Base-by-base conservation (phyloP, 768 basidiomycete species). In the Pisolithus orientalis region DNA sequence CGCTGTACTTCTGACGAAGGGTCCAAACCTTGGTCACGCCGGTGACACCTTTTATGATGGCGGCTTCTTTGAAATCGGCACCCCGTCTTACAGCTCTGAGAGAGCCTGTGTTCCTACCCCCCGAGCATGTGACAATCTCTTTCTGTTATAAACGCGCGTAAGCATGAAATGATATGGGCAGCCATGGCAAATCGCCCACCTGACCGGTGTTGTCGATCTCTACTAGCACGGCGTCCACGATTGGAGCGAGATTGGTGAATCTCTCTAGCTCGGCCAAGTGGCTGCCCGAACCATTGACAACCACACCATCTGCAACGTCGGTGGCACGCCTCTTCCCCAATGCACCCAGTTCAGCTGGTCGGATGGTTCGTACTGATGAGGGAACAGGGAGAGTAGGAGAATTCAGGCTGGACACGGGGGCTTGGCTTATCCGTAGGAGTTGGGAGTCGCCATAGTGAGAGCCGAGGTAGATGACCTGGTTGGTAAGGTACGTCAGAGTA, bases 111-210 rank as follows among this genome's bases (percentile, higher is more conserved):
- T 82, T 90, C 46, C 76, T 76, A 2, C 82, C 87, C 5, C 94
- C 94, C 4, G 90, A 94, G 60, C 89, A 90, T 1, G 91, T 90
- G 4, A 95, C 81, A 39, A 94, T 79, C 65, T 88, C 84, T n/a
- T 73, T 75, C 87, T 93, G 56, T 24, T 3, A 47, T 29, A 44
- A 13, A 39, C 16, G 21, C 58, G 4, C 52, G 28, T 16, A 21
- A 31, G 27, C 25, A 1, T 21, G 3, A 29, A 2, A 16, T 8
- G 16, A 45, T 31, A 3, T 9, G 13, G 25, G 49, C 39, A 29
- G 14, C 39, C 17, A 28, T 14, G 39, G 5, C 5, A 14, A 16
- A 6, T 37, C 7, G 60, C 75, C 31, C 54, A 87, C 85, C 74
- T 89, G 84, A 13, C 84, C 83, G 59, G 78, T 84, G 2, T 77